Evolutionary conservation across 805 yeast genomes (phyloP).

Genomic region (Metschnikowia gruessii): DNA sequence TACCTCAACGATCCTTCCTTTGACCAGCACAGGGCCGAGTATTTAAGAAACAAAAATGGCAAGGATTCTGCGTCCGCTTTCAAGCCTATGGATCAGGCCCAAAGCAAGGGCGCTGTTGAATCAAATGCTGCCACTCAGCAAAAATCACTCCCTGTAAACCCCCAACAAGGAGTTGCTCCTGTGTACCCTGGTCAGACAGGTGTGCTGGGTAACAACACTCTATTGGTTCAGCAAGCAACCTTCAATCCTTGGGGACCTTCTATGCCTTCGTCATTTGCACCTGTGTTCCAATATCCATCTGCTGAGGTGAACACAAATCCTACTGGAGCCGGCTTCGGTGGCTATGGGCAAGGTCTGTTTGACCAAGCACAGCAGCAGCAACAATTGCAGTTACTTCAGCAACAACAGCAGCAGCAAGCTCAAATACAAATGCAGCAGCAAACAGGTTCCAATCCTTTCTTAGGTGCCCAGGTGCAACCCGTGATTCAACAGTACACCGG

Average conservation of each 20-base stretch:
- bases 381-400: conserved; percentile 12
- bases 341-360: conserved; percentile 33
- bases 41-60: conserved; percentile 61
- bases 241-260: conserved; percentile 40
- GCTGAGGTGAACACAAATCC: conserved; percentile 23
- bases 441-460: conserved; percentile 16
- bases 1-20: conserved; percentile 84
- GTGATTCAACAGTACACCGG: conserved; percentile 14
- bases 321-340: conserved; percentile 64
- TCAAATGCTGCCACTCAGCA: conserved; percentile 3
- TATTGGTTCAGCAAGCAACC: conserved; percentile 38
- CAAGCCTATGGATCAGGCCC: not conserved
- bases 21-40: conserved; percentile 75
- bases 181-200: not conserved
- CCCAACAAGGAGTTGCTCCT: not conserved
- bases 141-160: conserved; percentile 1
- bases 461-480: conserved; percentile 6
- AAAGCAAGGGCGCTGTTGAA: not conserved
- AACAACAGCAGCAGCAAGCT: conserved; percentile 8
- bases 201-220: conserved; percentile 13
- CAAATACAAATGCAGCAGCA: conserved; percentile 7
- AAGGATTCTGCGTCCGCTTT: conserved; percentile 19
- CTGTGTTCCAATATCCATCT: conserved; percentile 11
- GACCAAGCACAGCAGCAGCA: conserved; percentile 18
- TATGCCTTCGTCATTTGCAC: conserved; percentile 12